Evolutionary conservation across 371 early-diverging fungal species (phyloP), one percentile per base, ranked within the genome.

Genomic region (Rhizopus stolonifer): DNA sequence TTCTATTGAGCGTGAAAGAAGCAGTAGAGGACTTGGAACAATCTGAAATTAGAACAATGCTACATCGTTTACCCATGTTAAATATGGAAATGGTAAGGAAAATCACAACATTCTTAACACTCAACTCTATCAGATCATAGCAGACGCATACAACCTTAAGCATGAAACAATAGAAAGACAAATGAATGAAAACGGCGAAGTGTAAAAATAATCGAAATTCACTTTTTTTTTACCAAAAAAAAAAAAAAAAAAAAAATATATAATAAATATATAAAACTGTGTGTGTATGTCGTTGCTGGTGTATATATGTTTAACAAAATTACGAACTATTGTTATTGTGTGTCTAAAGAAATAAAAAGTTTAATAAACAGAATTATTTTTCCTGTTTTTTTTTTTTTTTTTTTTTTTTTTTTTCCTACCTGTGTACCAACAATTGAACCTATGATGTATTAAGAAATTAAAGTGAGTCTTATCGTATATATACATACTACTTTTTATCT

Each of bases 21-120:
- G 83, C 81, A 18, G 74, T 95, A 21, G 95, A 95, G 63, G 94
- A 94, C 50, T 71, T 94, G 46, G 95, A 95, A 60, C 91, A 93
- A 61, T 90, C 91, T 0, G 93, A 95, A 63, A 95, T 95, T 49
- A 79, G 90, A 55, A 86, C 91, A 1, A 74, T 90, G 72, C 60
- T 94, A 56, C 76, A 91, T 59, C 81, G 90, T 25, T 74, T 94
- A 52, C 94, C 95, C 8, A 50, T 54, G 26, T 46, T 92, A 66
- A 87, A 92, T 51, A 86, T 92, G 77, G 80, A 72, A 44, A 80
- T 81, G 73, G 85, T 83, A 78, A 64, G n/a, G 7, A 9, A 8
- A n/a, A n/a, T 6, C 13, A 33, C 9, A 21, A 9, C 4, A 10
- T 22, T 19, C 23, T 25, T 29, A 31, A 10, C 33, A 14, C 15